phyloP scores from a whole-genome alignment of 2,329 filamentous ascomycete genomes.

The Exophiala calicioides region DNA sequence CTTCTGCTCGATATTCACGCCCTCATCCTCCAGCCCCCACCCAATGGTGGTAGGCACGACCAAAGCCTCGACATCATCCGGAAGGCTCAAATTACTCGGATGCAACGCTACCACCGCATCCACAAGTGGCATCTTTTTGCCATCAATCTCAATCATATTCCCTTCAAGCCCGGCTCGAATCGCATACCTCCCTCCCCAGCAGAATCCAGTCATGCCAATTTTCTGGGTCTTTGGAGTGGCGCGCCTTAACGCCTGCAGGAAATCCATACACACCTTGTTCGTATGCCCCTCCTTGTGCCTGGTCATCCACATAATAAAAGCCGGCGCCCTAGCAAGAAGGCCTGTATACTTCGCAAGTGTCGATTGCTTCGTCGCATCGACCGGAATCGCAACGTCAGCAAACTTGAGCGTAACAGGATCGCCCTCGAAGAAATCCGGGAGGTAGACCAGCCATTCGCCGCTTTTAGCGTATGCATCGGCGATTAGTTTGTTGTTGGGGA shows the following conservation, averaged over 20 bases:
- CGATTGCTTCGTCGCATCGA: slow-evolving; percentile 59
- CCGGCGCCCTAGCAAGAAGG: slow-evolving; percentile 38
- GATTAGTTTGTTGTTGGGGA: slow-evolving; percentile 55
- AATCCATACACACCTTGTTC: slow-evolving; percentile 56
- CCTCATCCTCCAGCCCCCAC: slow-evolving; percentile 30
- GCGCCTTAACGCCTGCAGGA: slow-evolving; percentile 54
- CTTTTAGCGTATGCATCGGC: slow-evolving; percentile 58
- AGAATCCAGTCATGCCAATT: slow-evolving; percentile 61
- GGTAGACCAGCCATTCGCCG: slow-evolving; percentile 52
- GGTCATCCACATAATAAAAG: slow-evolving; percentile 57
- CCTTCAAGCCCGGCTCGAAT: slow-evolving; percentile 49
- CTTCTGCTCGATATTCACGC: slow-evolving; percentile 27
- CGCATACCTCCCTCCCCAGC: slow-evolving; percentile 63
- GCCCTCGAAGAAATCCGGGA: slow-evolving; percentile 70
- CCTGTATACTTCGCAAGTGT: slow-evolving; percentile 43
- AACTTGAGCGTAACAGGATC: slow-evolving; percentile 60
- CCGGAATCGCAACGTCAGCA: slow-evolving; percentile 56
- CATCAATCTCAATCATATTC: slow-evolving; percentile 35
- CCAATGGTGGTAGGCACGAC: slow-evolving; percentile 29
- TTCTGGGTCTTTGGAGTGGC: slow-evolving; percentile 47
- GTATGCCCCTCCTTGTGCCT: slow-evolving; percentile 56
- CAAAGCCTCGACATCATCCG: slow-evolving; percentile 46
- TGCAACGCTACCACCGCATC: slow-evolving; percentile 57
- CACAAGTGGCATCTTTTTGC: slow-evolving; percentile 43
- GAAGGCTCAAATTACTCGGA: slow-evolving; percentile 52